Percentiles rank a stretch among this genome's conserved stretches.
Conservation (phyloP, 1,284 basidiomycete genomes). For the Leucoagaricus sp. region DNA sequence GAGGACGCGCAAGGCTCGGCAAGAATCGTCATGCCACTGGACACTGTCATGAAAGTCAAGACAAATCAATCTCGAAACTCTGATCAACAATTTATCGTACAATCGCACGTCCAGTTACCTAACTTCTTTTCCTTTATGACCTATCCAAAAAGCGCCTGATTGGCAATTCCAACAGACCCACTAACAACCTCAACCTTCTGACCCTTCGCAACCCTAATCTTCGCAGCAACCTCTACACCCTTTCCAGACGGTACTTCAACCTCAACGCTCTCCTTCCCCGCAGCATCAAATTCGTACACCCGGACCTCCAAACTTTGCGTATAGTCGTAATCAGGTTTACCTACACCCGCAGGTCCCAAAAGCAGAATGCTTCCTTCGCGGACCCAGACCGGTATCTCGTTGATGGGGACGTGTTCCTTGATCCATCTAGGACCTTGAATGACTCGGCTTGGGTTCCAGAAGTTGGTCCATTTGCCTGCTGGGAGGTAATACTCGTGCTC, state of each 20-base stretch:
- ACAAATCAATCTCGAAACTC: not conserved
- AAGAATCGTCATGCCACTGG: too few relatives aligned
- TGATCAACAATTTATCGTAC: slow-evolving; percentile 1
- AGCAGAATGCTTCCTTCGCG: slow-evolving; percentile 56
- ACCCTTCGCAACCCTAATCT: slow-evolving; percentile 34
- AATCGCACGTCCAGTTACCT: not conserved
- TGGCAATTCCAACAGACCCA: not conserved
- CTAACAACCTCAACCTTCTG: slow-evolving; percentile 19
- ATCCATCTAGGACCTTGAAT: slow-evolving; percentile 57
- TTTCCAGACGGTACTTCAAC: slow-evolving; percentile 47
- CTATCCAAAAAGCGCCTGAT: slow-evolving; percentile 2
- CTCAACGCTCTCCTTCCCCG: slow-evolving; percentile 39
- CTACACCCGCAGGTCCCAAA: slow-evolving; percentile 54
- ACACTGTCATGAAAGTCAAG: too few relatives aligned
- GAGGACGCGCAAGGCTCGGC: too few relatives aligned
- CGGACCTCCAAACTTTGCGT: slow-evolving; percentile 51
- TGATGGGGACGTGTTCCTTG: slow-evolving; percentile 54
- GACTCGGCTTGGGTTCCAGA: slow-evolving; percentile 51
- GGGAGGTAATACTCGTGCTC: slow-evolving; percentile 71
- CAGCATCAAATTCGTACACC: slow-evolving; percentile 53
- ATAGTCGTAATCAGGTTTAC: slow-evolving; percentile 70
- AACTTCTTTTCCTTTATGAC: not conserved
- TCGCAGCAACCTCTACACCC: slow-evolving; percentile 38
- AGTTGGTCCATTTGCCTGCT: slow-evolving; percentile 68
- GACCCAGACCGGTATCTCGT: slow-evolving; percentile 70